Percentiles rank a stretch among this genome's conserved stretches.
phyloP scores from a whole-genome alignment of 441 rosid species.

The Corymbia citriodora region DNA sequence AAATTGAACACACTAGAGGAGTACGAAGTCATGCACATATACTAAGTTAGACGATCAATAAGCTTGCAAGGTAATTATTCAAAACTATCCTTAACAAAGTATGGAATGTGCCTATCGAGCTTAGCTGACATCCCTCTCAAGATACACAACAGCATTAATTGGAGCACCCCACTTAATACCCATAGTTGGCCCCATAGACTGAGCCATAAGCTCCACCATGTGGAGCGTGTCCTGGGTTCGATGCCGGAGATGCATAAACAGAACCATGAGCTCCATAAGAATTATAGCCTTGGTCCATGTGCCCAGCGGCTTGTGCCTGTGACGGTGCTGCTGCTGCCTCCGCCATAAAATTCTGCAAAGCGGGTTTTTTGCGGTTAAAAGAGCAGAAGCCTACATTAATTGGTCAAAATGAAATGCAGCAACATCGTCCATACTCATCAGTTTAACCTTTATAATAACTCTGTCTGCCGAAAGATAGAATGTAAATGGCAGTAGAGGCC shows the following conservation, averaged over 20 bases:
- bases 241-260: constrained; percentile 52
- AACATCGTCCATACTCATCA: background rate
- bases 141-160: background rate
- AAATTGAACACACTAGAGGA: background rate
- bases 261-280: constrained; percentile 68
- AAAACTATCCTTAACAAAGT: background rate
- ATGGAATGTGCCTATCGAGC: background rate
- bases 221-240: constrained; percentile 38
- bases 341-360: constrained; percentile 88
- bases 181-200: constrained; percentile 55
- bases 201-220: constrained; percentile 54
- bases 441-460: background rate
- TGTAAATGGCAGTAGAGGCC: background rate
- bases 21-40: background rate
- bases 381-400: background rate
- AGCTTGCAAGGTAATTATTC: background rate
- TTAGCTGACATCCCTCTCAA: background rate
- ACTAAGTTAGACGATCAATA: background rate
- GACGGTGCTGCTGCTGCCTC: constrained; percentile 76
- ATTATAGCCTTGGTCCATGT: constrained; percentile 71
- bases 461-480: background rate
- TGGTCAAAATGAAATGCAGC: background rate
- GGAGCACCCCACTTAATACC: constrained; percentile 25
- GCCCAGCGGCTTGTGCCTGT: constrained; percentile 43
- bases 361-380: background rate